Conservation (phyloP, 2,329 filamentous ascomycete genomes). For the Penicillium vulpinum region DNA sequence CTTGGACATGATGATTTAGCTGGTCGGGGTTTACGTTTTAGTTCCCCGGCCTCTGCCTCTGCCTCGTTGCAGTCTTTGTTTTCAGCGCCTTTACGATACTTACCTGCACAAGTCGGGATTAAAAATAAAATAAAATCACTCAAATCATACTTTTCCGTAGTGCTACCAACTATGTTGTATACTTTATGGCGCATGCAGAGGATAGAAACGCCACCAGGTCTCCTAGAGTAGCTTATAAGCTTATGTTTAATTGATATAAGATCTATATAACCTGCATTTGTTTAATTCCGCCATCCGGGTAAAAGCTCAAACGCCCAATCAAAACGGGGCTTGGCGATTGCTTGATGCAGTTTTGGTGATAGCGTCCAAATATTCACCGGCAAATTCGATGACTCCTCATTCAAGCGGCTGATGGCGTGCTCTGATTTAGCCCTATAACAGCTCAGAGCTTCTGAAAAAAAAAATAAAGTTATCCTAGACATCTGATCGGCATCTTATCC, state of each 20-base stretch:
- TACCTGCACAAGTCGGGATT: conserved; percentile 5
- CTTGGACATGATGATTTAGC: conserved; percentile 12
- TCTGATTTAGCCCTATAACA: not conserved
- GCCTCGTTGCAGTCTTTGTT: conserved; percentile 2
- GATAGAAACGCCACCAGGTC: not conserved
- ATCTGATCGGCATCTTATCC: not conserved
- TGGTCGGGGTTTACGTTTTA: conserved; percentile 3
- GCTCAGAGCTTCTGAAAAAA: not conserved
- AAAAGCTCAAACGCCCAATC: not conserved
- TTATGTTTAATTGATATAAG: not conserved
- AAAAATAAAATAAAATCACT: conserved; percentile 13
- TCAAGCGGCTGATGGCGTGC: conserved; percentile 3
- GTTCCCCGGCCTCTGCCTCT: conserved; percentile 5
- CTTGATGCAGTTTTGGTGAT: conserved; percentile 1
- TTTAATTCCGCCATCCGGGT: not conserved
- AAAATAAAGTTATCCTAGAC: not conserved
- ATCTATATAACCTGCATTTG: not conserved
- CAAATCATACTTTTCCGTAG: not conserved
- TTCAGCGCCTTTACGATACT: conserved; percentile 13
- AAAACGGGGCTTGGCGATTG: not conserved
- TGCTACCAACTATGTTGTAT: not conserved
- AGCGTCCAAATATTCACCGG: not conserved
- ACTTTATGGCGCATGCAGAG: not conserved
- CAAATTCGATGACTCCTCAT: not conserved
- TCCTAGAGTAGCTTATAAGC: not conserved